Conservation (phyloP, 169 alveolate genomes). For the Plasmodium cynomolgi region DNA sequence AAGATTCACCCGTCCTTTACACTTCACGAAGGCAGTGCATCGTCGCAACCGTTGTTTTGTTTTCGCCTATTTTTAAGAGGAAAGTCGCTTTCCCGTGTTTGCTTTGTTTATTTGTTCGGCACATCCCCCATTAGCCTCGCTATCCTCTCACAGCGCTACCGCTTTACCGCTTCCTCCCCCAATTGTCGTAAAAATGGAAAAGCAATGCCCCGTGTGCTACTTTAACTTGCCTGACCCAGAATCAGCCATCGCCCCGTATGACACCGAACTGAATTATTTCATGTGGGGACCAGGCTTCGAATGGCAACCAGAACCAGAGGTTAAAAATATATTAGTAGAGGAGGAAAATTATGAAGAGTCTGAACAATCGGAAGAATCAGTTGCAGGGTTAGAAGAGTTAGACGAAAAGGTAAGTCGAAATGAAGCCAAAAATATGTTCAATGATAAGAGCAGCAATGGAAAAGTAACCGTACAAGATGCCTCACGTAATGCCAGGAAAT, state of each 20-base stretch:
- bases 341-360: constrained; percentile 64
- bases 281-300: constrained; percentile 87
- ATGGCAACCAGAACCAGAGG: constrained; percentile 81
- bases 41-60: background rate
- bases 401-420: constrained; percentile 79
- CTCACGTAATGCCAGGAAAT: constrained; percentile 60
- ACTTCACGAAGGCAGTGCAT: background rate
- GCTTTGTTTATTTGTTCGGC: background rate
- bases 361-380: constrained; percentile 74
- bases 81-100: background rate
- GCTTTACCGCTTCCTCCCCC: background rate
- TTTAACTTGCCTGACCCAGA: constrained; percentile 79
- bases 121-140: background rate
- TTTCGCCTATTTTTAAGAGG: background rate
- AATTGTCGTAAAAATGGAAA: constrained; percentile 72
- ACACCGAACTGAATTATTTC: constrained; percentile 78
- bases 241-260: constrained; percentile 81
- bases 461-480: constrained; percentile 58
- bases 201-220: constrained; percentile 81
- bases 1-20: background rate
- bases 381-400: constrained; percentile 74
- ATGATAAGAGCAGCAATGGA: constrained; percentile 74
- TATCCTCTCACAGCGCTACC: background rate
- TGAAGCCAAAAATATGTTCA: constrained; percentile 76
- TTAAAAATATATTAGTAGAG: constrained; percentile 24